Percentiles rank a stretch among this genome's conserved stretches.
These are phyloP conservation scores for Alopecurus myosuroides DNA, from an alignment of 176 grass and related monocot species.

Conservation along the genomic window DNA sequence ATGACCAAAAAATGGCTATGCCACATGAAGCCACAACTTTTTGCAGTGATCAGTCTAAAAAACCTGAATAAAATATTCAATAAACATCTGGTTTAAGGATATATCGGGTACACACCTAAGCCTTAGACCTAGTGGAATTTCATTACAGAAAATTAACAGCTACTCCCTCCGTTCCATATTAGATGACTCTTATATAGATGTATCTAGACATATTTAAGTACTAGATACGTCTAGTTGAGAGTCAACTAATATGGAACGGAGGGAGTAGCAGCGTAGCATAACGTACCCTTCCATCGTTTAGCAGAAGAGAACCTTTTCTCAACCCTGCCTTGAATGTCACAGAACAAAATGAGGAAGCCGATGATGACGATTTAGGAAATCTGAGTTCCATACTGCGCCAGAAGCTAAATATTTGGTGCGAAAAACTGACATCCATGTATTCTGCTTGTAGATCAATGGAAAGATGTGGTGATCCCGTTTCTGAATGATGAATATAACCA, in stretches of 20 bases:
- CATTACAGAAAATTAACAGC: constrained; percentile 25
- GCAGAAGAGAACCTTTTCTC: constrained; percentile 79
- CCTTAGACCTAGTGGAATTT: neutral
- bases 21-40: neutral
- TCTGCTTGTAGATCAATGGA: constrained; percentile 65
- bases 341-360: constrained; percentile 42
- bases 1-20: neutral
- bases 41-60: neutral
- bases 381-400: constrained; percentile 52
- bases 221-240: too few species aligned
- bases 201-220: too few species aligned
- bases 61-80: constrained; percentile 25
- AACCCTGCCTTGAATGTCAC: constrained; percentile 55
- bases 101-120: neutral
- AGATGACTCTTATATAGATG: too few species aligned
- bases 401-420: constrained; percentile 90
- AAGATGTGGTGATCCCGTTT: constrained; percentile 29
- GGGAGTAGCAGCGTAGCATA: constrained; percentile 16
- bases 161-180: too few species aligned
- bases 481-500: constrained; percentile 38
- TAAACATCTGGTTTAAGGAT: neutral
- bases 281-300: constrained; percentile 98
- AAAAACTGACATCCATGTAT: constrained; percentile 76
- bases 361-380: constrained; percentile 40
- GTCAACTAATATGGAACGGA: too few species aligned